Conservation (phyloP, 495 filamentous ascomycete genomes). For the Neurospora sp. region DNA sequence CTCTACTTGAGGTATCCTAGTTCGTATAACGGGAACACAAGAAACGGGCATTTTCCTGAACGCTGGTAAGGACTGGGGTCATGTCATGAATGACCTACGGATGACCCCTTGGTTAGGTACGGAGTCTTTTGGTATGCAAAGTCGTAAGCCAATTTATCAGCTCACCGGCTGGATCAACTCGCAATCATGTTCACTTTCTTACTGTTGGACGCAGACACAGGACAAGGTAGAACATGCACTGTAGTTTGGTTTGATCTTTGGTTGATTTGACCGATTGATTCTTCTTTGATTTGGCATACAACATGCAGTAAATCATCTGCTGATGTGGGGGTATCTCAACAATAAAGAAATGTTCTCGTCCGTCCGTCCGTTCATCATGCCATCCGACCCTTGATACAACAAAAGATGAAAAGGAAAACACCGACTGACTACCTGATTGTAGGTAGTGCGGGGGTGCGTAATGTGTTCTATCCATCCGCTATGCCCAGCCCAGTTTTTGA, state of each 20-base stretch:
- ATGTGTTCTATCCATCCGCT: background rate
- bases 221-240: background rate
- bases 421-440: background rate
- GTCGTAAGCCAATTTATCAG: background rate
- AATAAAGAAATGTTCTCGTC: background rate
- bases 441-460: background rate
- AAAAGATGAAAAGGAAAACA: background rate
- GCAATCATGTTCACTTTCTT: background rate
- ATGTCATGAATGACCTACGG: background rate
- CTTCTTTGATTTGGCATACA: background rate
- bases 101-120: background rate
- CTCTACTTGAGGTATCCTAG: background rate
- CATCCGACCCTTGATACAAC: background rate
- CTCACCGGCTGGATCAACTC: background rate
- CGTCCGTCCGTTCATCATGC: background rate
- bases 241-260: background rate
- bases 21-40: background rate
- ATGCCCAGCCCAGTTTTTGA: background rate
- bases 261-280: background rate
- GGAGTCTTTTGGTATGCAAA: background rate
- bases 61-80: background rate
- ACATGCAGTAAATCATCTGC: background rate
- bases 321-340: background rate
- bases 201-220: background rate
- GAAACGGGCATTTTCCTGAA: background rate